phyloP scores from a whole-genome alignment of 2,329 filamentous ascomycete genomes.

The Aureobasidium uvarum region DNA sequence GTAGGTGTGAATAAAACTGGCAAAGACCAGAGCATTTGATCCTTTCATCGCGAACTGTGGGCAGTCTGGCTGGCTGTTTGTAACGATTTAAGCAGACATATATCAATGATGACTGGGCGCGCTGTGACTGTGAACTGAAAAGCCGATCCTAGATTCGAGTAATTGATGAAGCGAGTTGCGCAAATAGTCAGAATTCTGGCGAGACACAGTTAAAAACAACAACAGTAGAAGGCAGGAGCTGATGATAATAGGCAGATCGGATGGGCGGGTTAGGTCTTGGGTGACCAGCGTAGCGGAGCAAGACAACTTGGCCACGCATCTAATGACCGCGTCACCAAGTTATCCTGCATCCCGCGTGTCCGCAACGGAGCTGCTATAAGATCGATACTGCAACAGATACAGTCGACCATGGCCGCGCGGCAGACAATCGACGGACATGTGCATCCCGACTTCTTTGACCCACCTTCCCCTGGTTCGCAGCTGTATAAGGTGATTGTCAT shows the following conservation, averaged over 20 bases:
- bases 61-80: not conserved
- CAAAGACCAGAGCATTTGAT: not conserved
- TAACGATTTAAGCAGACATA: not conserved
- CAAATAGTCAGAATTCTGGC: not conserved
- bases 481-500: conserved; percentile 19
- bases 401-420: conserved; percentile 19
- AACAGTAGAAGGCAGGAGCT: conserved; percentile 17
- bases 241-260: not conserved
- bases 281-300: conserved; percentile 12
- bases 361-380: conserved; percentile 10
- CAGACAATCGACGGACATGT: conserved; percentile 23
- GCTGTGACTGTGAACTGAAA: not conserved
- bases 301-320: conserved; percentile 23
- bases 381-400: conserved; percentile 7
- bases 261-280: not conserved
- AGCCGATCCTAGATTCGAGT: not conserved
- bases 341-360: not conserved
- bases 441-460: conserved; percentile 17
- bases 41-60: conserved; percentile 17
- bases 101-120: conserved; percentile 20
- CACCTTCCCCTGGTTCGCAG: conserved; percentile 3
- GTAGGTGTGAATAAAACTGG: conserved; percentile 3
- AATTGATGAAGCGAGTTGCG: not conserved
- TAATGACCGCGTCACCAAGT: conserved; percentile 23
- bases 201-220: not conserved